Percentiles rank a stretch among this genome's conserved stretches.
Evolutionary conservation across 495 filamentous ascomycete genomes (phyloP).

Genomic region (Trichoderma gamsii): DNA sequence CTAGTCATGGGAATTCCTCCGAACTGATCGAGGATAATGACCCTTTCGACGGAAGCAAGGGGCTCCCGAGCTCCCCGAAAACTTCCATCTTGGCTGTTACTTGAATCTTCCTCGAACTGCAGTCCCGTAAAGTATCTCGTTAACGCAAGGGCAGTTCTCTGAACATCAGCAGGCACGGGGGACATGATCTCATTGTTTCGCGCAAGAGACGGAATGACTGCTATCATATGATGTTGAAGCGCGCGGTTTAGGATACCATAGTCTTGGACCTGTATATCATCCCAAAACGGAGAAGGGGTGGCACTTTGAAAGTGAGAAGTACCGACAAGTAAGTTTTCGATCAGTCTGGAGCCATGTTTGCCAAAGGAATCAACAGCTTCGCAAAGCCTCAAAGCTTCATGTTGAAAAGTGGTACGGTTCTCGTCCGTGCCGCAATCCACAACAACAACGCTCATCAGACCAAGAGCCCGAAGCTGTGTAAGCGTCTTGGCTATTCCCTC

Average conservation of each 20-base stretch:
- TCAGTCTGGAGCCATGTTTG: conserved; percentile 57
- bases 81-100: conserved; percentile 38
- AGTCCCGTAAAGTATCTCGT: conserved; percentile 65
- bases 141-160: conserved; percentile 66
- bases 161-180: conserved; percentile 49
- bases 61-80: conserved; percentile 38
- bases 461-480: conserved; percentile 72
- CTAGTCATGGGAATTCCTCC: conserved; percentile 76
- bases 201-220: conserved; percentile 66
- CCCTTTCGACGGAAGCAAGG: conserved; percentile 63
- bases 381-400: conserved; percentile 70
- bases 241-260: conserved; percentile 59
- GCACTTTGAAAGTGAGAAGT: conserved; percentile 25
- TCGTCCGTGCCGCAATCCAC: conserved; percentile 56
- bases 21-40: conserved; percentile 83
- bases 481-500: conserved; percentile 76
- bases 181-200: conserved; percentile 55
- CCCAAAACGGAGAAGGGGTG: conserved; percentile 21
- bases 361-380: conserved; percentile 63
- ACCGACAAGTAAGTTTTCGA: conserved; percentile 56
- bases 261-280: conserved; percentile 34
- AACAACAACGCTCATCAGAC: conserved; percentile 74
- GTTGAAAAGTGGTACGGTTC: conserved; percentile 37
- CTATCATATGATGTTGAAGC: conserved; percentile 68
- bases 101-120: conserved; percentile 27